Evolutionary conservation across 1,284 basidiomycete species (phyloP).

Genomic region (Moesziomyces sp.): DNA sequence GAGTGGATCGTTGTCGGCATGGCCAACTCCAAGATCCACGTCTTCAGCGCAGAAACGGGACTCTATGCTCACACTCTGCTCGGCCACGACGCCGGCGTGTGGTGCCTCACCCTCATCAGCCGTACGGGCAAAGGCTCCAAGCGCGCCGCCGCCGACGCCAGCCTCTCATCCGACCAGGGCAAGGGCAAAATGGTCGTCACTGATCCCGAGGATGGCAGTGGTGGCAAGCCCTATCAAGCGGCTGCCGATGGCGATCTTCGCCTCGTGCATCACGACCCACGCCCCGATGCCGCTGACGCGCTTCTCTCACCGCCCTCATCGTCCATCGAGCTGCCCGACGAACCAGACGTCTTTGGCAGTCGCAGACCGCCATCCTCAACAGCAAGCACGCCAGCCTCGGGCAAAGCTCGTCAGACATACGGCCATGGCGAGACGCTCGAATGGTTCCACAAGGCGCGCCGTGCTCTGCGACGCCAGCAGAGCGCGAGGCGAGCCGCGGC

Average conservation of each 20-base stretch:
- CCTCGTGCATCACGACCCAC: conserved; percentile 54
- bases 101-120: conserved; percentile 82
- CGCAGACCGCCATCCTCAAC: conserved; percentile 15
- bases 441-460: conserved; percentile 54
- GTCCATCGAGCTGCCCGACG: conserved; percentile 22
- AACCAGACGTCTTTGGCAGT: conserved; percentile 13
- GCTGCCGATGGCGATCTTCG: conserved; percentile 50
- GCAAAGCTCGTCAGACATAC: conserved; percentile 25
- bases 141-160: conserved; percentile 3
- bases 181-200: conserved; percentile 54
- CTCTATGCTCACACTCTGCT: conserved; percentile 80
- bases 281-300: conserved; percentile 42
- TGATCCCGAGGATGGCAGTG: conserved; percentile 46
- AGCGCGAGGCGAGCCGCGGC: conserved; percentile 22
- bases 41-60: conserved; percentile 85
- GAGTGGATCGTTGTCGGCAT: conserved; percentile 90
- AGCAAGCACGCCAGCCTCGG: conserved; percentile 16
- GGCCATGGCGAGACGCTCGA: conserved; percentile 46
- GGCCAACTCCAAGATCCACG: conserved; percentile 85
- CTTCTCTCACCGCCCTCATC: conserved; percentile 28
- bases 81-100: conserved; percentile 89
- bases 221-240: conserved; percentile 45
- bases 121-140: conserved; percentile 27
- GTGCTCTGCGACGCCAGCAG: conserved; percentile 41
- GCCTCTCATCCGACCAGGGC: conserved; percentile 9